A percentile compares a stretch with the other conserved stretches of the same genome.
Conservation (phyloP, 345 rosid species). For the Raphanus raphanistrum region DNA sequence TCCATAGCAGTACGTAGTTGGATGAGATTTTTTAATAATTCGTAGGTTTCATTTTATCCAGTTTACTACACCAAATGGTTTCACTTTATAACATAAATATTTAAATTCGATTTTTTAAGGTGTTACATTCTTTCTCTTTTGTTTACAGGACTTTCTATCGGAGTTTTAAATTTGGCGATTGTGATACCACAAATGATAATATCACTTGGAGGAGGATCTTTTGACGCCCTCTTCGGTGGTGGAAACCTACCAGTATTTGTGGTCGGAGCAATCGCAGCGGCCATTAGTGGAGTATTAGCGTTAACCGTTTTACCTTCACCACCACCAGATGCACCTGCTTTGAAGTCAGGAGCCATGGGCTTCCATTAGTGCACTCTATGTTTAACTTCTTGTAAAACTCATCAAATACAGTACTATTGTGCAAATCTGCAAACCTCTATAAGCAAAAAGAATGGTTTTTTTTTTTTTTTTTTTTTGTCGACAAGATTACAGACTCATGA, state of each 20-base stretch:
- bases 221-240: not conserved
- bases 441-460: not conserved
- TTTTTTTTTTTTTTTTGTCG: too few species aligned
- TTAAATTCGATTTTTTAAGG: not conserved
- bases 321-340: not conserved
- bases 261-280: not conserved
- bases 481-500: too few species aligned
- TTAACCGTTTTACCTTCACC: not conserved
- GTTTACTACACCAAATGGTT: not conserved
- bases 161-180: not conserved
- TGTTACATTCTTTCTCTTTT: not conserved
- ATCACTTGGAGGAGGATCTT: not conserved
- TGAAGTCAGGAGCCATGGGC: not conserved
- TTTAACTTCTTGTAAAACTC: not conserved
- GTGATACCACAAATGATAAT: not conserved
- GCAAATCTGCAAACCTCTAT: not conserved
- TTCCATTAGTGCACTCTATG: not conserved
- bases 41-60: not conserved
- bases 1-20: not conserved
- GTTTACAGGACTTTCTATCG: not conserved
- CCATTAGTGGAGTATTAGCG: not conserved
- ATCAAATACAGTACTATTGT: not conserved
- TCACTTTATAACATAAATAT: not conserved
- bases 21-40: not conserved
- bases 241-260: not conserved